Evolutionary conservation across 768 basidiomycete genomes (phyloP), one percentile per base, ranked within the genome.

Genomic region (Suillus americanus): DNA sequence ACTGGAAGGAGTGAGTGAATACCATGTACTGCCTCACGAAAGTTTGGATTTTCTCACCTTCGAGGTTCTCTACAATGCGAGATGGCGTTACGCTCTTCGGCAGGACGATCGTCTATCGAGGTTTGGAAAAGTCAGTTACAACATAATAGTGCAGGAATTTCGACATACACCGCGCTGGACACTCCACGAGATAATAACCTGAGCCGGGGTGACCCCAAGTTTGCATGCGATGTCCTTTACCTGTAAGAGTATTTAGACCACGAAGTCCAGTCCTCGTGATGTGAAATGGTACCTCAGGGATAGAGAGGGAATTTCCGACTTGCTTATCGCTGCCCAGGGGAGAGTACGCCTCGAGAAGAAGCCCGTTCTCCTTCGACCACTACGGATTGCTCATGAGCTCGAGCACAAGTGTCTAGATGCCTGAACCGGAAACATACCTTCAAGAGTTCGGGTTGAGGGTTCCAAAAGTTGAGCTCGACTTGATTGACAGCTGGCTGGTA

Each of bases 1-100:
- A 77, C 78, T 78, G 54, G 2, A 18, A 14, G 23, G 33, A 30
- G 3, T 18, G 38, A 38, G 46, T 62, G 30, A 60, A 25, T 46
- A 46, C 7, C 9, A 46, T 46, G n/a, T 5, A 18, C 18, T 46
- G 7, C 46, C 46, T 38, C 3, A 20, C 40, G 60, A 59, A 53
- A 46, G 13, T 5, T 23, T 55, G 20, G 5, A 14, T 14, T n/a
- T 53, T n/a, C 79, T 65, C 67, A 85, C 89, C 77, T n/a, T 86
- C 79, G 48, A 88, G 77, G 79, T 94, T 94, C 73, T 91, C 89
- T 63, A 81, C 78, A 40, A 94, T 81, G 35, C 90, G 85, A 51
- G 83, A 82, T 13, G 89, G 80, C 3, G 86, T 88, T 16, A 92
- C 89, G 66, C 88, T 90, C 81, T 93, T 94, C 2, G 92, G 90